phyloP scores from a whole-genome alignment of 1,284 basidiomycete species.

The Melampsora larici-populina region DNA sequence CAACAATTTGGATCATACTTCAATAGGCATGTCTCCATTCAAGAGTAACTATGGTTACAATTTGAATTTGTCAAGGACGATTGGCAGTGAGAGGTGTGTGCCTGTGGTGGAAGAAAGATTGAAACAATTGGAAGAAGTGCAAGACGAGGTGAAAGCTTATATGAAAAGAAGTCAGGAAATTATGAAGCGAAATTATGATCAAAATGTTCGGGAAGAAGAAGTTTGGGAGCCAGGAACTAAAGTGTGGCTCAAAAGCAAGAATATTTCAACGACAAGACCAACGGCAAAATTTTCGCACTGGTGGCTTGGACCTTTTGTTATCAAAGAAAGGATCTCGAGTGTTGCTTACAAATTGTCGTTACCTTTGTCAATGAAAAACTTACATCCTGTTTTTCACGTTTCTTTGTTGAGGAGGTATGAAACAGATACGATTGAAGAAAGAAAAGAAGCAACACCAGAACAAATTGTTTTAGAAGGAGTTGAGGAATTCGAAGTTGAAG shows the following conservation, averaged over 20 bases:
- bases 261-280: slow-evolving; percentile 8
- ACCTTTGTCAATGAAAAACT: neutral
- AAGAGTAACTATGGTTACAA: neutral
- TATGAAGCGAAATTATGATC: neutral
- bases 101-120: neutral
- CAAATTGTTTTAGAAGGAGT: neutral
- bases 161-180: neutral
- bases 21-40: neutral
- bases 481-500: no score
- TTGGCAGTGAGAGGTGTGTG: neutral
- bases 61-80: neutral
- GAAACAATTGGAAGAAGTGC: neutral
- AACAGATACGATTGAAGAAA: neutral
- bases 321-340: neutral
- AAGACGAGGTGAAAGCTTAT: neutral
- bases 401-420: neutral
- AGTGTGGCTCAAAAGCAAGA: neutral
- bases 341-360: neutral
- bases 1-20: neutral
- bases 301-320: neutral
- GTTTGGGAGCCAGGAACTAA: neutral
- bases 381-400: neutral
- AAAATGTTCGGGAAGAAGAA: no score
- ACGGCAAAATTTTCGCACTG: neutral
- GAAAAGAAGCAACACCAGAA: neutral